Conservation (phyloP, 176 grass and related monocot species). For the Stipa capillata region DNA sequence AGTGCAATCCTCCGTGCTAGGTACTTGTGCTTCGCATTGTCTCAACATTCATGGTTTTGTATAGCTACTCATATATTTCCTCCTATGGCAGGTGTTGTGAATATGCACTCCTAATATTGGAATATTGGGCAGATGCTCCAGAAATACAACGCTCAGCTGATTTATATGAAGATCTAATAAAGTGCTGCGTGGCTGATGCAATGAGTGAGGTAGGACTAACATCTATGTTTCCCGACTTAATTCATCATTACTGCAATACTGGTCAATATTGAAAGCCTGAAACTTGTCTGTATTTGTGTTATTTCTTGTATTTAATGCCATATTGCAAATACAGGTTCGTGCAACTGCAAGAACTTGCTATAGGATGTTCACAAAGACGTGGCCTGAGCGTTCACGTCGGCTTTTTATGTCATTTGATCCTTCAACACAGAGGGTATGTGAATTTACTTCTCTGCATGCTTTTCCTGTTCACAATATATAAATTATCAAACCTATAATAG, state of each 20-base stretch:
- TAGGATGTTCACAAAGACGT: constrained; percentile 78
- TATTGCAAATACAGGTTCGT: constrained; percentile 49
- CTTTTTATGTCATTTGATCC: constrained; percentile 88
- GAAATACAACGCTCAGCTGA: constrained; percentile 87
- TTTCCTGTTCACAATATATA: neutral
- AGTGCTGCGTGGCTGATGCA: constrained; percentile 77
- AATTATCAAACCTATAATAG: neutral
- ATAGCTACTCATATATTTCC: constrained; percentile 20
- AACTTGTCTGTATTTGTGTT: neutral
- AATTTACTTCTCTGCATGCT: constrained; percentile 15
- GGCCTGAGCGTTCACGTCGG: constrained; percentile 62
- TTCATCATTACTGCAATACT: neutral
- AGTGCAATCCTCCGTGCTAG: constrained; percentile 70
- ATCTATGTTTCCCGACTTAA: neutral
- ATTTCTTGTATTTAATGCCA: constrained; percentile 23
- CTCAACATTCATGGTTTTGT: neutral
- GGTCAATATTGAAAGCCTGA: neutral
- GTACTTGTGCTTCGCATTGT: constrained; percentile 30
- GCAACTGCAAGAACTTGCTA: constrained; percentile 76
- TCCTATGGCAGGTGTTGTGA: constrained; percentile 65
- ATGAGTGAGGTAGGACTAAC: constrained; percentile 69
- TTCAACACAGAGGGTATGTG: constrained; percentile 74
- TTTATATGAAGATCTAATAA: constrained; percentile 87
- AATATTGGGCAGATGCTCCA: constrained; percentile 90
- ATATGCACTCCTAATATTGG: constrained; percentile 80